These are phyloP conservation scores for Mortierella sp. DNA, from an alignment of 371 early-diverging fungal species.

Conservation along the genomic window DNA sequence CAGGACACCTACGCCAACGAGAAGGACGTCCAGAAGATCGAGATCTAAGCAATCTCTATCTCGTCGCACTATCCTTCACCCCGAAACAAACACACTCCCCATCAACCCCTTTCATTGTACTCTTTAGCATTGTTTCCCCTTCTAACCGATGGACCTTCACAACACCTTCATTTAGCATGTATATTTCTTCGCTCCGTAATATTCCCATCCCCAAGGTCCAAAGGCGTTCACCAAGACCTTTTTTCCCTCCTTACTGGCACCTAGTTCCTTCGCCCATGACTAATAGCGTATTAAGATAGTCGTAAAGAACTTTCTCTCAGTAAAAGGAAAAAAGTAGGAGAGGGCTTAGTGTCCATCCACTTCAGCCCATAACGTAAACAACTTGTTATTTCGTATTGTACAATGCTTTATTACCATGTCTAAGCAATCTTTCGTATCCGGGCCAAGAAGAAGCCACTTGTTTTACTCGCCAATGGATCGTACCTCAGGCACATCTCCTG, in stretches of 20 bases:
- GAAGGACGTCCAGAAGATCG: constrained; percentile 43
- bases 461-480: constrained; percentile 73
- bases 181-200: constrained; percentile 28
- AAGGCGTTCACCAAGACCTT: not conserved
- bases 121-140: not conserved
- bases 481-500: constrained; percentile 65
- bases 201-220: constrained; percentile 9
- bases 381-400: not conserved
- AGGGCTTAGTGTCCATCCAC: not conserved
- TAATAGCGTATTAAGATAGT: constrained; percentile 30
- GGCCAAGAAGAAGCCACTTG: constrained; percentile 86
- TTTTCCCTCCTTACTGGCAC: not conserved
- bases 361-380: not conserved
- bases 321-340: constrained; percentile 1
- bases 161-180: constrained; percentile 15
- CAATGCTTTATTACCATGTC: constrained; percentile 2
- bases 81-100: not conserved
- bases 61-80: not conserved
- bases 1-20: constrained; percentile 19
- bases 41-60: not conserved
- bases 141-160: constrained; percentile 7
- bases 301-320: not conserved
- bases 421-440: constrained; percentile 68
- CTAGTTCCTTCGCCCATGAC: not conserved
- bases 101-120: not conserved